These are phyloP conservation scores for Lentinula sp. DNA, from an alignment of 768 basidiomycete species.

Conservation along the genomic window DNA sequence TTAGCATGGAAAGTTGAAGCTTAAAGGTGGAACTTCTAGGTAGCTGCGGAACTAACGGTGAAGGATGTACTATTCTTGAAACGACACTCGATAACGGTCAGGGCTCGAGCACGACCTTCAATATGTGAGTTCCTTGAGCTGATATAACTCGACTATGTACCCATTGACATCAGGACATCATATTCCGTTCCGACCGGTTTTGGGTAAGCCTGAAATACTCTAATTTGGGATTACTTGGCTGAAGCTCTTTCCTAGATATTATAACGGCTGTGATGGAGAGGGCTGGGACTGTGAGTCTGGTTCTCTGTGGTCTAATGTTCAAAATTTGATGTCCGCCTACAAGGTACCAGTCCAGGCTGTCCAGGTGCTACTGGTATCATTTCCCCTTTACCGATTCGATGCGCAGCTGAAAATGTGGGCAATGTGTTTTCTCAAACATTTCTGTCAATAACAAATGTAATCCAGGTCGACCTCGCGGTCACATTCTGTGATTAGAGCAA, in stretches of 20 bases:
- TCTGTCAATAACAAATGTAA: background rate
- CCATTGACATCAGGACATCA: slow-evolving; percentile 14
- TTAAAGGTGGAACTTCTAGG: slow-evolving; percentile 10
- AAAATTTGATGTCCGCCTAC: background rate
- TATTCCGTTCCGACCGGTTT: slow-evolving; percentile 31
- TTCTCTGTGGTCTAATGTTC: background rate
- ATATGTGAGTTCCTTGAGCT: slow-evolving; percentile 22
- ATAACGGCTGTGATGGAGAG: slow-evolving; percentile 20
- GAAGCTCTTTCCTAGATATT: slow-evolving; percentile 14
- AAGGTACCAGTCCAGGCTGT: slow-evolving; percentile 23
- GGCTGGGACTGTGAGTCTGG: slow-evolving; percentile 20
- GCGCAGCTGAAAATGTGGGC: slow-evolving; percentile 22
- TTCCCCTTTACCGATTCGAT: slow-evolving; percentile 22
- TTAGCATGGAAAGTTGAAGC: background rate
- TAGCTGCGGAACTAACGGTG: slow-evolving; percentile 27
- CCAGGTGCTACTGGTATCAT: slow-evolving; percentile 22
- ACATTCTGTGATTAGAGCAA: background rate
- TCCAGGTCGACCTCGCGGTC: background rate
- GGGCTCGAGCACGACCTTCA: slow-evolving; percentile 27
- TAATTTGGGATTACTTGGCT: background rate
- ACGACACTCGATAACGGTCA: slow-evolving; percentile 19
- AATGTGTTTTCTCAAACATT: background rate
- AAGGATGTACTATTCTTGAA: slow-evolving; percentile 9
- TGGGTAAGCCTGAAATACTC: slow-evolving; percentile 11
- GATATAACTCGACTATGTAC: background rate